Conservation (phyloP, 2,329 filamentous ascomycete species). For the Sphaerulina musiva region DNA sequence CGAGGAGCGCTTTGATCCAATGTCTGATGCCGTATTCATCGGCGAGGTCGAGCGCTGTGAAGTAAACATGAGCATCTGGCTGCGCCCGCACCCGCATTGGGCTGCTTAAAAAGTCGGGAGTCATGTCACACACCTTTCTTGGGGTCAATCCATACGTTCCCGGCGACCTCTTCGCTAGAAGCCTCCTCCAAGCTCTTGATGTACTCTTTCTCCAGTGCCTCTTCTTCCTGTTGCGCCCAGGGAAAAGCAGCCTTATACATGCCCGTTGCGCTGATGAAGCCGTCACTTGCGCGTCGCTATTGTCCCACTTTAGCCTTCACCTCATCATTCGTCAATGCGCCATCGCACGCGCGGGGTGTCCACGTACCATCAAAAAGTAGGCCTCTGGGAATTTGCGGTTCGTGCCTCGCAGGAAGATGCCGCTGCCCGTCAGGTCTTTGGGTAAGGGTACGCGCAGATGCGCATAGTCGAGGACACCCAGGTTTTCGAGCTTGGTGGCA, state of each 20-base stretch:
- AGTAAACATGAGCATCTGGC: conserved; percentile 8
- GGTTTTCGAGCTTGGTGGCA: conserved; percentile 64
- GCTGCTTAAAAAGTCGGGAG: neutral
- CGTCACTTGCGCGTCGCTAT: conserved; percentile 73
- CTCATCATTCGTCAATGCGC: conserved; percentile 5
- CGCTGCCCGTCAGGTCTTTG: conserved; percentile 77
- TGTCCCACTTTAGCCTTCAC: too few species aligned
- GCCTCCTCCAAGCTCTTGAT: conserved; percentile 77
- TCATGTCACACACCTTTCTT: conserved; percentile 49
- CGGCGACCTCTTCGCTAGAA: conserved; percentile 85
- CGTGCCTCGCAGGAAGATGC: conserved; percentile 76
- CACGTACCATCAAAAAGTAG: conserved; percentile 77
- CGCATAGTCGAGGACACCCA: conserved; percentile 90
- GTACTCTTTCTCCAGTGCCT: conserved; percentile 70
- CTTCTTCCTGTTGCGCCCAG: conserved; percentile 59
- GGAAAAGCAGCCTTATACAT: conserved; percentile 92
- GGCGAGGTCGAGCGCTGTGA: conserved; percentile 69
- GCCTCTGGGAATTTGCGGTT: conserved; percentile 64
- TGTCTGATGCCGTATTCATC: conserved; percentile 77
- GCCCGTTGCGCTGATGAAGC: conserved; percentile 76
- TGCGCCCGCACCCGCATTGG: neutral
- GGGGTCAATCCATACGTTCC: conserved; percentile 93
- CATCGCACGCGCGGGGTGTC: conserved; percentile 1
- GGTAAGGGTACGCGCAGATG: conserved; percentile 89
- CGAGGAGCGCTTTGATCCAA: conserved; percentile 90